Conservation (phyloP, 257 asterid species). For the Solanum tarijense region DNA sequence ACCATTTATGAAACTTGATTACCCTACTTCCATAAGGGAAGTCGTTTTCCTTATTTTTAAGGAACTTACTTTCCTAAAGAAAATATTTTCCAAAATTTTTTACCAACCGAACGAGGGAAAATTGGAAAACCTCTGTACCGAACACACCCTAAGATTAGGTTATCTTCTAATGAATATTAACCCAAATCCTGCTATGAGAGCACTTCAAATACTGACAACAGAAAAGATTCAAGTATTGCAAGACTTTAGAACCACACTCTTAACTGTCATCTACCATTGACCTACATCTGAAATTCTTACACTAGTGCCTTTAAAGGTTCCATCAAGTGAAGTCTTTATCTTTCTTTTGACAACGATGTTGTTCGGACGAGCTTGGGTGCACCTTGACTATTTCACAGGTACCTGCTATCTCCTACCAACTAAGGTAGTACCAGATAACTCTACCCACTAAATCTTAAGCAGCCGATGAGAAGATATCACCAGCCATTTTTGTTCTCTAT, state of each 20-base stretch:
- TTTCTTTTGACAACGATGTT: not conserved
- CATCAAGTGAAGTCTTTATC: not conserved
- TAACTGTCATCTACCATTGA: not conserved
- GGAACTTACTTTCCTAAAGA: not conserved
- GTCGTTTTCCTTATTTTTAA: not conserved
- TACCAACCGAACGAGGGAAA: not conserved
- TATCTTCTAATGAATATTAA: not conserved
- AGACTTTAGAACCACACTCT: not conserved
- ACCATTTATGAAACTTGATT: not conserved
- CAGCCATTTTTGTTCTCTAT: not conserved
- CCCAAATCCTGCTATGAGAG: not conserved
- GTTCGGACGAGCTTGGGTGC: not conserved
- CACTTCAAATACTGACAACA: not conserved
- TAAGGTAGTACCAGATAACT: not conserved
- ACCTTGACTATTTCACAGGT: not conserved
- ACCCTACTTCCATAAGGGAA: not conserved
- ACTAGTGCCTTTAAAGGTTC: not conserved
- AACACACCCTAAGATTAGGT: not conserved
- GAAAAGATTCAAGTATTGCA: not conserved
- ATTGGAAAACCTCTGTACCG: not conserved
- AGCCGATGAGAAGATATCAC: not conserved
- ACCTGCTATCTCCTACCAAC: not conserved
- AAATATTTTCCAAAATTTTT: not conserved
- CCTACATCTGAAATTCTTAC: not conserved
- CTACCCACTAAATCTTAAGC: not conserved